phyloP scores from a whole-genome alignment of 768 basidiomycete genomes.

The Boletus rufocinnamomeus region DNA sequence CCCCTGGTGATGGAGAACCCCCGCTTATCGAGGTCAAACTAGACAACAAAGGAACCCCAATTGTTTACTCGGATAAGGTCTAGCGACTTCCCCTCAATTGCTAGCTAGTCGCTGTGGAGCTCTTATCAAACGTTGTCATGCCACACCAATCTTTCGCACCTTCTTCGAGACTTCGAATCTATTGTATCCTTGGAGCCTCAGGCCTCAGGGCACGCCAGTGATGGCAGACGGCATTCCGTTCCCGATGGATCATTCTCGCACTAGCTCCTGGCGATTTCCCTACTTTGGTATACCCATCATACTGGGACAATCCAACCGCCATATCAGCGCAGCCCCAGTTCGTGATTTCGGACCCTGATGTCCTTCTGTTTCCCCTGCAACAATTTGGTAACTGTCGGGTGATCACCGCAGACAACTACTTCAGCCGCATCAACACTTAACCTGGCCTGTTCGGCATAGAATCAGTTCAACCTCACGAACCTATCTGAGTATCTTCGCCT shows the following conservation, averaged over 20 bases:
- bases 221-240: constrained; percentile 8
- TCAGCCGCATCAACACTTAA: too few relatives aligned
- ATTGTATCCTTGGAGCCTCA: background rate
- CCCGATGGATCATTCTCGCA: constrained; percentile 1
- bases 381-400: too few relatives aligned
- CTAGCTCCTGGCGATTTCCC: constrained; percentile 59
- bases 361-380: too few relatives aligned
- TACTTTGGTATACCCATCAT: constrained; percentile 56
- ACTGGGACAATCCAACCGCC: constrained; percentile 69
- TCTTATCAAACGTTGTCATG: background rate
- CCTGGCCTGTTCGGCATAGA: too few relatives aligned
- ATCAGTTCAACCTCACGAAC: too few relatives aligned
- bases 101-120: background rate
- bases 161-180: background rate
- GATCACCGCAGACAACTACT: too few relatives aligned
- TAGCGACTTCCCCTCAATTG: background rate
- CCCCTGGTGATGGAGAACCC: background rate
- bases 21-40: background rate
- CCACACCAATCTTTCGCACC: background rate
- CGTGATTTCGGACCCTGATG: constrained; percentile 59
- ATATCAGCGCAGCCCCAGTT: constrained; percentile 71
- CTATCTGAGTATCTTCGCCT: too few relatives aligned
- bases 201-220: background rate
- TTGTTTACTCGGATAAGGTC: background rate
- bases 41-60: background rate